Base-by-base conservation (phyloP, 371 early-diverging fungal species). In the Amoeboaphelidium protococcarum region DNA sequence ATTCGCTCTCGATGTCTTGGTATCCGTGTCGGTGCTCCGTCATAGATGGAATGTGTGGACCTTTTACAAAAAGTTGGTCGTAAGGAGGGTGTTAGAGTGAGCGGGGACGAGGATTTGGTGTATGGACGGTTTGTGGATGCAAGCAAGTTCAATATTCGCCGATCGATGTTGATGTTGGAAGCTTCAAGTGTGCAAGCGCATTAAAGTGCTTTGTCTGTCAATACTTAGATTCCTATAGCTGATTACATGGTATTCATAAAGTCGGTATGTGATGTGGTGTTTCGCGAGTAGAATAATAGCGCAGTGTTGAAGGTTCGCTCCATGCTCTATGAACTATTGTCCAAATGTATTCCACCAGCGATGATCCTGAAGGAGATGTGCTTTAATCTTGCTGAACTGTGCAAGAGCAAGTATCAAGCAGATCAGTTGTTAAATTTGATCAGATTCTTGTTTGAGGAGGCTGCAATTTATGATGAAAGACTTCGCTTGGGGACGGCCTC, bases 1-100 rank as follows among this genome's bases (percentile, higher is more conserved):
- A 81, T 99, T 48, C 78, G 85, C 51, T 86, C 87, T 52, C 74
- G 99, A 50, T 97, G 96, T 53, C 61, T 98, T 43, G 60, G 88
- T 26, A 65, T 98, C 25, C 71, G 99, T 12, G 81, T 98, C 0
- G 72, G 82, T 1, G 75, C 84, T 19, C 91, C 96, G 0, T 62
- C 71, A 0, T 20, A 41, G 21, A 41, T 2, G 21, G 21, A 41
- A 41, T 3, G 84, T 16, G 56, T 54, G 4, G 53, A 64, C 1
- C 76, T 73, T 1, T 58, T 94, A 47, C 61, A 68, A 37, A 55
- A 64, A 26, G 76, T 91, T 3, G 76, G 84, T 21, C 69, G 62
- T 48, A 76, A 76, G 52, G 89, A 91, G 59, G 64, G 66, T n/a
- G 54, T 88, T 24, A 41, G 46, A 3, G 52, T 94, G 21, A 76